Percentiles rank a stretch among this genome's conserved stretches.
These are phyloP conservation scores for Cyberlindnera nakhonratchasimensis DNA, from an alignment of 805 yeast species.

Conservation along the genomic window DNA sequence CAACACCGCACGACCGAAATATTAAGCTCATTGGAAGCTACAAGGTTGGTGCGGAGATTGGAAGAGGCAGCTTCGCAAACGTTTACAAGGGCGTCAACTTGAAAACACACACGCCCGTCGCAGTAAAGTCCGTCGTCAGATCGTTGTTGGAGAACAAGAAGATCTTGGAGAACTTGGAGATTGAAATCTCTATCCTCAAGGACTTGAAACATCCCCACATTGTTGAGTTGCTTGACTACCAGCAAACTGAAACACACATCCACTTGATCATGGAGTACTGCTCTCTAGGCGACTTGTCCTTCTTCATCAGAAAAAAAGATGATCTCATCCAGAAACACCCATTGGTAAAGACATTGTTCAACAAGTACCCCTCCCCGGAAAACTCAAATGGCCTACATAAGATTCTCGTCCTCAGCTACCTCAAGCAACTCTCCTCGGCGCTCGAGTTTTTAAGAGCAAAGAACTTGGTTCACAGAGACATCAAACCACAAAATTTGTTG, in stretches of 20 bases:
- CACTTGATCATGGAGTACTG: conserved; percentile 96
- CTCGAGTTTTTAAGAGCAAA: conserved; percentile 75
- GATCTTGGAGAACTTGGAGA: conserved; percentile 83
- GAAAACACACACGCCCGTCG: conserved; percentile 59
- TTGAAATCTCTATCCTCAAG: conserved; percentile 86
- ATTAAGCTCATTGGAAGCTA: conserved; percentile 24
- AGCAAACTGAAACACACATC: conserved; percentile 72
- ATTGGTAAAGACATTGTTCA: conserved; percentile 67
- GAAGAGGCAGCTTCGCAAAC: conserved; percentile 93
- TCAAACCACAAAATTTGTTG: conserved; percentile 86
- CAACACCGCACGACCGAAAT: conserved; percentile 9
- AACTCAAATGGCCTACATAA: conserved; percentile 77
- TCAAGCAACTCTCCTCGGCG: conserved; percentile 84
- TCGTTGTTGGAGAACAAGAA: conserved; percentile 82
- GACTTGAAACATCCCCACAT: conserved; percentile 90
- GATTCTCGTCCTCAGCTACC: conserved; percentile 73
- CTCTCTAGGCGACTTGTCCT: conserved; percentile 89
- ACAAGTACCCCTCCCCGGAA: conserved; percentile 79
- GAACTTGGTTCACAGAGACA: conserved; percentile 90
- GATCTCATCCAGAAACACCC: conserved; percentile 76
- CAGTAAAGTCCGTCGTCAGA: conserved; percentile 83
- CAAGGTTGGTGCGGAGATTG: conserved; percentile 57
- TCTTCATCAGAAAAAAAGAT: conserved; percentile 72
- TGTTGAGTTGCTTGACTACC: conserved; percentile 80
- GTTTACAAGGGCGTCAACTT: conserved; percentile 80